These are phyloP conservation scores for Kwoniella sp. DNA, from an alignment of 768 basidiomycete species.

Conservation along the genomic window DNA sequence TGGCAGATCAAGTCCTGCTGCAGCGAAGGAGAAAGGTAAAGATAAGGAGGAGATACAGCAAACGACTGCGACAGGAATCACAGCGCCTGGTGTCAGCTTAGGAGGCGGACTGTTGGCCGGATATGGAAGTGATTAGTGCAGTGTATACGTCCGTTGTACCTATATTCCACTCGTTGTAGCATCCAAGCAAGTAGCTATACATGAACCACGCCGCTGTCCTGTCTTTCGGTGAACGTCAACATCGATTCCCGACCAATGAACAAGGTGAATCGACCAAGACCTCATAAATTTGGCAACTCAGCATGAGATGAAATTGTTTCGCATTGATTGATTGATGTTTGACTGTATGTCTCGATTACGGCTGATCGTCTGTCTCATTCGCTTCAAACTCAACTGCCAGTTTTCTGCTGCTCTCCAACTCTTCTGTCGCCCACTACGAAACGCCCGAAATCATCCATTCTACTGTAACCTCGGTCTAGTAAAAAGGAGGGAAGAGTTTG, in stretches of 20 bases:
- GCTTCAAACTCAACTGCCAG: neutral
- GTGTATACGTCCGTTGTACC: neutral
- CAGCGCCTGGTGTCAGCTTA: neutral
- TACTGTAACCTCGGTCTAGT: constrained; percentile 12
- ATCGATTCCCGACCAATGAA: too few species aligned
- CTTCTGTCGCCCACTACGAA: too few species aligned
- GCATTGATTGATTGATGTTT: neutral
- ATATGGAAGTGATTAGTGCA: constrained; percentile 47
- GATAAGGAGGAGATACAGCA: neutral
- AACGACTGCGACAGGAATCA: neutral
- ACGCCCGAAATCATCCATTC: neutral
- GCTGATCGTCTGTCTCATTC: neutral
- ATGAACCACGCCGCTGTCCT: neutral
- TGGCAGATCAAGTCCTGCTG: neutral
- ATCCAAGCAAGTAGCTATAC: neutral
- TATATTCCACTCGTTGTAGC: neutral
- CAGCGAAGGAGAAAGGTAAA: constrained; percentile 3
- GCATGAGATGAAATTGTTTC: neutral
- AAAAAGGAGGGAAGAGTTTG: constrained; percentile 47
- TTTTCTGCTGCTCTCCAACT: neutral
- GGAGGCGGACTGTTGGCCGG: constrained; percentile 41
- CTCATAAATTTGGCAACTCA: too few species aligned
- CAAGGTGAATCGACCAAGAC: too few species aligned
- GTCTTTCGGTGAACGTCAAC: too few species aligned
- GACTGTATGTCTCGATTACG: neutral